Evolutionary conservation across 73 alveolate genomes (phyloP).

Genomic region (Tetrahymena borealis): DNA sequence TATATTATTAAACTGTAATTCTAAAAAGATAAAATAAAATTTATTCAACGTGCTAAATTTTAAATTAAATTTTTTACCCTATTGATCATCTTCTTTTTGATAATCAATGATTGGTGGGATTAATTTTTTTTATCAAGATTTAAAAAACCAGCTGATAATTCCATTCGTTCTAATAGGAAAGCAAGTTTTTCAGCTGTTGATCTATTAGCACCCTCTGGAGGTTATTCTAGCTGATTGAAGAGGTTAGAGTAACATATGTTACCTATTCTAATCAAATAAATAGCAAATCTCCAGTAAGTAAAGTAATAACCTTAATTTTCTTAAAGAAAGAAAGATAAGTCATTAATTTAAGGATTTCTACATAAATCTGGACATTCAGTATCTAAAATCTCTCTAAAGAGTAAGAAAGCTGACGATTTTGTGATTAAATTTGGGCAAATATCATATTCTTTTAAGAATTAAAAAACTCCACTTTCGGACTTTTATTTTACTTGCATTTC

Average conservation of each 20-base stretch:
- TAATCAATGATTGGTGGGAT: neutral
- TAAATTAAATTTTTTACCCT: neutral
- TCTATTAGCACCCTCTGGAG: neutral
- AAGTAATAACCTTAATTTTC: neutral
- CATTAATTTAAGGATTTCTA: neutral
- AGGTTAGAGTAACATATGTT: conserved; percentile 2
- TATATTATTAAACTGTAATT: neutral
- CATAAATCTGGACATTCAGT: neutral
- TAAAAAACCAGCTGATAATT: conserved; percentile 6
- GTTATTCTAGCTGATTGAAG: neutral
- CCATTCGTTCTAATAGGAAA: conserved; percentile 27
- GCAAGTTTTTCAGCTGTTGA: conserved; percentile 18
- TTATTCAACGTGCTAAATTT: too few relatives aligned
- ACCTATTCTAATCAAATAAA: conserved; percentile 11
- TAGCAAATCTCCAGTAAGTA: conserved; percentile 2
- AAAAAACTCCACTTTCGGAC: conserved; percentile 1
- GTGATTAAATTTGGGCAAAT: conserved; percentile 25
- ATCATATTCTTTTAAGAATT: conserved; percentile 24
- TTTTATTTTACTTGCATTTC: conserved; percentile 9
- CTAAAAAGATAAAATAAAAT: neutral
- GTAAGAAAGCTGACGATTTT: conserved; percentile 16
- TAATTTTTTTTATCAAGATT: conserved; percentile 4
- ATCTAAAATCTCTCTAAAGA: conserved; percentile 5
- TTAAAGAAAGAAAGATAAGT: neutral
- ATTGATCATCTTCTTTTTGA: neutral